Percentiles rank a stretch among this genome's conserved stretches.
Conservation (phyloP, 108 stramenopile genomes). For the Asterionellopsis glacialis region DNA sequence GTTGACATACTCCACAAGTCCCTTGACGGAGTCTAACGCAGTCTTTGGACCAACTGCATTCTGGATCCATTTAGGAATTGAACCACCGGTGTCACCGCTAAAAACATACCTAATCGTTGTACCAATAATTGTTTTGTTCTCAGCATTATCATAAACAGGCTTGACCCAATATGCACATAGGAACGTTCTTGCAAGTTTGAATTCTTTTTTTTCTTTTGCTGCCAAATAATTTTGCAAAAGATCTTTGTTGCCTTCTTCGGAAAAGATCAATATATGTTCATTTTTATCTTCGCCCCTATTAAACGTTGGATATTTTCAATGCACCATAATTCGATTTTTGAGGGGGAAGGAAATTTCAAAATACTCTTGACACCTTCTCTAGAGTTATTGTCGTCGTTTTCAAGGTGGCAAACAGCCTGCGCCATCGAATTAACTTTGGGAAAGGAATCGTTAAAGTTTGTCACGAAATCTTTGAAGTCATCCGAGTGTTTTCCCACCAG, state of each 20-base stretch:
- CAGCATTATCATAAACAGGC: too few species aligned
- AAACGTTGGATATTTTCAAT: slow-evolving; percentile 2
- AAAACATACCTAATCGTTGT: too few species aligned
- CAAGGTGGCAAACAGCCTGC: not conserved
- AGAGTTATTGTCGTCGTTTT: not conserved
- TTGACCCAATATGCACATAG: too few species aligned
- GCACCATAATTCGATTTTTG: slow-evolving; percentile 2
- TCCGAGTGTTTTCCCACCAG: not conserved
- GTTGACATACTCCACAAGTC: slow-evolving; percentile 6
- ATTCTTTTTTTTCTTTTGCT: too few species aligned
- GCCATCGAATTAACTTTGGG: slow-evolving; percentile 4
- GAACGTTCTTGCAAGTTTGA: too few species aligned
- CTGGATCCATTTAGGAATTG: slow-evolving; percentile 8
- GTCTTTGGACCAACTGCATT: slow-evolving; percentile 10
- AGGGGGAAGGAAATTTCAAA: slow-evolving; percentile 6
- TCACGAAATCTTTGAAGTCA: too few species aligned
- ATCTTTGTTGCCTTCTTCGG: too few species aligned
- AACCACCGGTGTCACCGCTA: slow-evolving; percentile 10
- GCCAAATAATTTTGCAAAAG: too few species aligned
- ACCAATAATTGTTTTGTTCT: too few species aligned
- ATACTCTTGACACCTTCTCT: slow-evolving; percentile 7
- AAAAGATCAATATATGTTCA: too few species aligned
- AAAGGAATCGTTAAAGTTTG: too few species aligned
- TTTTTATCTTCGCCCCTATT: not conserved
- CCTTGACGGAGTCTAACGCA: slow-evolving; percentile 7